Evolutionary conservation across 371 early-diverging fungal species (phyloP), one percentile per base, ranked within the genome.

Genomic region (Rhizopus delemar): DNA sequence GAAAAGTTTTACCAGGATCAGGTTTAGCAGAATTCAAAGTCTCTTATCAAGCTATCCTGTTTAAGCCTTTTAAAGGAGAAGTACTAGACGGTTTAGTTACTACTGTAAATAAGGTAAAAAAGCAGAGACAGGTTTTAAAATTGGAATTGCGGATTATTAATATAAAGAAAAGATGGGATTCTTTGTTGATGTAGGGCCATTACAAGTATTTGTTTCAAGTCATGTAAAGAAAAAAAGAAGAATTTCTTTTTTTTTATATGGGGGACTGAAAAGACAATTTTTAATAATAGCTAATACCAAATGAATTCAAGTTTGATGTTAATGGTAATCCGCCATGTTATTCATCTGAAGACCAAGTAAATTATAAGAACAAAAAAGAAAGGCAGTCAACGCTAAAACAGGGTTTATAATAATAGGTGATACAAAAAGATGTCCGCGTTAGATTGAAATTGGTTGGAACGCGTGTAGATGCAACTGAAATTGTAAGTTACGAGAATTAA

Each of bases 31-130:
- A 97, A 73, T 99, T 96, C 75, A 82, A 82, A 36, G 91, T 99
- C 12, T 81, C 86, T 36, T 99, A 99, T 77, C 91, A 91, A 62
- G 99, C 99, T 6, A 90, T 99, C 62, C 93, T 98, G 5, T 94
- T 98, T 66, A 97, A 95, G 69, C 99, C 99, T 16, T 96, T 93
- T 77, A 97, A 94, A 64, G 93, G 93, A 49, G 95, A 99, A 78
- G 98, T 99, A 2, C 80, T 99, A 3, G 99, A 99, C 73, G 99
- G 93, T 0, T 85, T 93, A 11, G 97, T 99, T 3, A 92, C 91
- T 0, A 91, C 90, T 34, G 97, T 98, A 11, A 98, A 94, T 69
- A 95, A 93, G 87, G 93, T 91, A 75, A 45, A 8, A 16, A 35
- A n/a, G 38, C 22, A 36, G 34, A 46, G 15, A 53, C 41, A 32